These are phyloP conservation scores for Leccinum griseonigrum DNA, from an alignment of 1,284 basidiomycete species.

Conservation along the genomic window DNA sequence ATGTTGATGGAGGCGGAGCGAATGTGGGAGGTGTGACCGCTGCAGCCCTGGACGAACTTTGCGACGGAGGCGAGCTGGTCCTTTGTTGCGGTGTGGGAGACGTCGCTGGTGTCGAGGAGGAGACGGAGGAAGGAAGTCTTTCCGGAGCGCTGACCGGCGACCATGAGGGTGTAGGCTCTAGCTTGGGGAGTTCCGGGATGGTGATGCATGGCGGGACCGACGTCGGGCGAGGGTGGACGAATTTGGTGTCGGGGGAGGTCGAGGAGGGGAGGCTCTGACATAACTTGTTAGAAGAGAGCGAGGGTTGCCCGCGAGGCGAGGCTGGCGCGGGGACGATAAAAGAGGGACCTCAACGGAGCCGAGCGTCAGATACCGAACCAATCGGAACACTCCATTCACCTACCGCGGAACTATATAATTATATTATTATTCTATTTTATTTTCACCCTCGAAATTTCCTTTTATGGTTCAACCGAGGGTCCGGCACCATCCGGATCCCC, in stretches of 20 bases:
- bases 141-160: constrained; percentile 71
- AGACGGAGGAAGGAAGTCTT: constrained; percentile 81
- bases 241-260: constrained; percentile 15
- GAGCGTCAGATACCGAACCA: constrained; percentile 39
- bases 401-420: constrained; percentile 33
- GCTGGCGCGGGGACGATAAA: constrained; percentile 39
- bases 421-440: constrained; percentile 24
- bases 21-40: constrained; percentile 64
- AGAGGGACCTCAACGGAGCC: constrained; percentile 38
- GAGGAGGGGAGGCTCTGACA: constrained; percentile 5
- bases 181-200: constrained; percentile 20
- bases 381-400: constrained; percentile 27
- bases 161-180: constrained; percentile 64
- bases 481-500: constrained; percentile 28
- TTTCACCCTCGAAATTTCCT: constrained; percentile 17
- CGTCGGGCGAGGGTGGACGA: constrained; percentile 26
- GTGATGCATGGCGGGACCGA: neutral
- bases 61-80: constrained; percentile 74
- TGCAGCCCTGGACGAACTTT: constrained; percentile 72
- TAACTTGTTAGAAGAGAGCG: constrained; percentile 20
- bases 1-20: constrained; percentile 66
- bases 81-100: constrained; percentile 53
- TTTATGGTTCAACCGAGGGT: constrained; percentile 27
- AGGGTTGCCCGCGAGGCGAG: constrained; percentile 39
- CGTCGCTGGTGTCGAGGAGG: constrained; percentile 68